phyloP scores from a whole-genome alignment of 2,329 filamentous ascomycete species.

The Aureobasidium mangrovei region DNA sequence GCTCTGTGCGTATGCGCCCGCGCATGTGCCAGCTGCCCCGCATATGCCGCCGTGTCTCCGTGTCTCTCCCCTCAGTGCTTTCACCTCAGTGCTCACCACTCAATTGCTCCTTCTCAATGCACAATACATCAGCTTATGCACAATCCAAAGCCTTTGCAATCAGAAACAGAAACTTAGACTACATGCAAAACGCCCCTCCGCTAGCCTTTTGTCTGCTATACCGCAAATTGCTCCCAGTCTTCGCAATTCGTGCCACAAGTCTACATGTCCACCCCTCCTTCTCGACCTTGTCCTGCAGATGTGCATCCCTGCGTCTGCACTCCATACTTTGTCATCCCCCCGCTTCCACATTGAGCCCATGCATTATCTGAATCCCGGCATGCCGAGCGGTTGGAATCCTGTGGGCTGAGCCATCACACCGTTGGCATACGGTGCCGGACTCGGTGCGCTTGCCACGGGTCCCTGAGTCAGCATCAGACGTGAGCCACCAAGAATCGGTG shows the following conservation, averaged over 20 bases:
- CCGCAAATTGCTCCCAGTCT: neutral
- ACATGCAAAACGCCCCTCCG: conserved; percentile 8
- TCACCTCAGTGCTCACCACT: neutral
- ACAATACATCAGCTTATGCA: neutral
- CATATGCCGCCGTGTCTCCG: neutral
- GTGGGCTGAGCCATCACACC: conserved; percentile 85
- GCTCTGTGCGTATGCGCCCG: too few relatives aligned
- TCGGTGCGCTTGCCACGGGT: conserved; percentile 49
- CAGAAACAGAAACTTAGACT: conserved; percentile 7
- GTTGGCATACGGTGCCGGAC: conserved; percentile 68
- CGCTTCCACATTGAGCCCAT: neutral
- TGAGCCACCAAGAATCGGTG: conserved; percentile 80
- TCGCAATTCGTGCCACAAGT: neutral
- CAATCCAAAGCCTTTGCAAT: neutral
- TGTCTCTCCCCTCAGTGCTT: neutral
- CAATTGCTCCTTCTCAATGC: neutral
- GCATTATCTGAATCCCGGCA: conserved; percentile 23
- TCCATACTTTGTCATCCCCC: conserved; percentile 4
- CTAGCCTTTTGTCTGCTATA: neutral
- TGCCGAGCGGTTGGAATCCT: conserved; percentile 31
- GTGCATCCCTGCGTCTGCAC: conserved; percentile 7
- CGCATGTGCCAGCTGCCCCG: too few relatives aligned
- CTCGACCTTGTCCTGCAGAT: conserved; percentile 7
- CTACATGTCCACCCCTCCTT: conserved; percentile 9
- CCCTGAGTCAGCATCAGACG: conserved; percentile 95